Evolutionary conservation across 805 yeast genomes (phyloP).

Genomic region (Suhomyces canberraensis): DNA sequence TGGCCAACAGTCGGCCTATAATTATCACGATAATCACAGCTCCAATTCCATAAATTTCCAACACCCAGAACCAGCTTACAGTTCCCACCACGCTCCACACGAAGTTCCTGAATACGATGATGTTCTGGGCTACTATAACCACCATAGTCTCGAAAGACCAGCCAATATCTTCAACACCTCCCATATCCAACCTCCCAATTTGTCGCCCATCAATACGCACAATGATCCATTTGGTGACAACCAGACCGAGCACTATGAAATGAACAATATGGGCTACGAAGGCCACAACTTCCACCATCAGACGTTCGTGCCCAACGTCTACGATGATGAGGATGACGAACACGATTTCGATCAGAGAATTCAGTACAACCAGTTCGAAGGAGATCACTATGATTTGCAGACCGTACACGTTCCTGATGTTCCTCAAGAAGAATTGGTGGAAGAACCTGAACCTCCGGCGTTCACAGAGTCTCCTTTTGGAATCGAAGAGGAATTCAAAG

Average conservation of each 20-base stretch:
- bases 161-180: slow-evolving; percentile 25
- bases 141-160: slow-evolving; percentile 20
- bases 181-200: slow-evolving; percentile 13
- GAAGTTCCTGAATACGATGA: slow-evolving; percentile 16
- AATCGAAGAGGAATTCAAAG: slow-evolving; percentile 22
- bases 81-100: slow-evolving; percentile 1
- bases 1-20: slow-evolving; percentile 17
- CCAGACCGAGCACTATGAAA: slow-evolving; percentile 9
- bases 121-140: slow-evolving; percentile 20
- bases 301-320: slow-evolving; percentile 44
- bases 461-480: slow-evolving; percentile 27
- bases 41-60: slow-evolving; percentile 25
- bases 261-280: slow-evolving; percentile 14
- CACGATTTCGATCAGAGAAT: slow-evolving; percentile 37
- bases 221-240: slow-evolving; percentile 12
- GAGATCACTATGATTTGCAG: slow-evolving; percentile 41
- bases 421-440: slow-evolving; percentile 16
- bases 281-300: slow-evolving; percentile 12
- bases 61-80: slow-evolving; percentile 25
- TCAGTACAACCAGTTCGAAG: slow-evolving; percentile 37
- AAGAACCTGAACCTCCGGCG: slow-evolving; percentile 9
- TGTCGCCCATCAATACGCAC: slow-evolving; percentile 14
- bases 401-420: slow-evolving; percentile 25
- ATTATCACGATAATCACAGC: slow-evolving; percentile 7
- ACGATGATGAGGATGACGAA: slow-evolving; percentile 40